These are phyloP conservation scores for Rhynchospora breviuscula DNA, from an alignment of 176 grass and related monocot genomes.

Conservation along the genomic window DNA sequence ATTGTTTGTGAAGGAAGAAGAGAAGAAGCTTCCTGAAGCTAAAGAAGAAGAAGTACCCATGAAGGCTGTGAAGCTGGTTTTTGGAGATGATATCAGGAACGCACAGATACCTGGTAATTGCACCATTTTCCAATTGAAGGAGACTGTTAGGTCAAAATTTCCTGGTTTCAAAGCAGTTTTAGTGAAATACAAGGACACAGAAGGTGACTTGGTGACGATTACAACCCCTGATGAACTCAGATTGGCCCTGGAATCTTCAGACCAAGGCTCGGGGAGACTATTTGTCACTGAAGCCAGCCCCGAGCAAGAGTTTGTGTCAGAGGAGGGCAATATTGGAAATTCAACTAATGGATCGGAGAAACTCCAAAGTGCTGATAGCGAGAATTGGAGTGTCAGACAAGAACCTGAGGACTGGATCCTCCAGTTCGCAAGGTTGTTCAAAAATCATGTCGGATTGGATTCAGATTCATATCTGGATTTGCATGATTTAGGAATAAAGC, in stretches of 20 bases:
- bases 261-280: constrained; percentile 35
- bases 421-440: constrained; percentile 49
- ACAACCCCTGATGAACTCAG: constrained; percentile 55
- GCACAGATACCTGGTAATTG: constrained; percentile 47
- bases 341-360: constrained; percentile 32
- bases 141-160: constrained; percentile 54
- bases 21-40: constrained; percentile 10
- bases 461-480: constrained; percentile 59
- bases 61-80: constrained; percentile 53
- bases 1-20: constrained; percentile 22
- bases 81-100: constrained; percentile 66
- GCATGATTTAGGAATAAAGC: constrained; percentile 49
- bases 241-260: constrained; percentile 36
- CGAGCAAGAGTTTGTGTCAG: constrained; percentile 38
- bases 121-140: constrained; percentile 44
- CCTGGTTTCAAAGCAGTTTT: constrained; percentile 47
- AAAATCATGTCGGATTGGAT: constrained; percentile 52
- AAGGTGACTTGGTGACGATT: constrained; percentile 60
- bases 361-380: constrained; percentile 27
- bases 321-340: constrained; percentile 31
- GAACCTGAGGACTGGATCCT: constrained; percentile 60
- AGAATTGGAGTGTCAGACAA: constrained; percentile 27
- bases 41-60: constrained; percentile 29
- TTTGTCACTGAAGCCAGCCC: constrained; percentile 45
- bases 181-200: constrained; percentile 66